Percentiles rank a stretch among this genome's conserved stretches.
Conservation (phyloP, 2,329 filamentous ascomycete genomes). For the Venturiaceae sp. region DNA sequence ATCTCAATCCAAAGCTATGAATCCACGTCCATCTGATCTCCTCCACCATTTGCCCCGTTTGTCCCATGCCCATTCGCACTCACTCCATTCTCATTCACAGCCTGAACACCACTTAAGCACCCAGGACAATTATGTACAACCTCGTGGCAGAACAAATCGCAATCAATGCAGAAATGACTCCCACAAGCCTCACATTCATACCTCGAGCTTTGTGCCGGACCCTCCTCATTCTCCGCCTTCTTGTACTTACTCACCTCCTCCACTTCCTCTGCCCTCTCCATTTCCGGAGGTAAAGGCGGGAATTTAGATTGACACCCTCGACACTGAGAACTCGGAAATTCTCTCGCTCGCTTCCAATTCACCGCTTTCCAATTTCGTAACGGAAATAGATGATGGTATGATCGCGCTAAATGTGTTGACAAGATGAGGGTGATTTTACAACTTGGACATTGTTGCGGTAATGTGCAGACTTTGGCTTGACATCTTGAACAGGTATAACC, state of each 20-base stretch:
- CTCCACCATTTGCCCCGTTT: not conserved
- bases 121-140: constrained; percentile 93
- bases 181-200: constrained; percentile 85
- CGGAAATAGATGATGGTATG: constrained; percentile 87
- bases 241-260: constrained; percentile 24
- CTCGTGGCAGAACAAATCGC: constrained; percentile 91
- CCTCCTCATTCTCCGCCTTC: constrained; percentile 32
- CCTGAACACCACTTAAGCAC: constrained; percentile 46
- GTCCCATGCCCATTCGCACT: not conserved
- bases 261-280: constrained; percentile 9
- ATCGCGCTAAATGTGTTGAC: constrained; percentile 85
- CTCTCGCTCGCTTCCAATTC: constrained; percentile 61
- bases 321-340: constrained; percentile 47
- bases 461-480: constrained; percentile 74
- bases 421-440: constrained; percentile 89
- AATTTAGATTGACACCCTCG: constrained; percentile 71
- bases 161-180: constrained; percentile 95
- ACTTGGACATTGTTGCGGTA: constrained; percentile 84
- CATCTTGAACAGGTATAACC: constrained; percentile 91
- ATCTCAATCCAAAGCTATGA: not conserved
- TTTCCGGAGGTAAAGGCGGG: constrained; percentile 36
- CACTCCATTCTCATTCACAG: not conserved
- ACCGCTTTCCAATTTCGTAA: constrained; percentile 87
- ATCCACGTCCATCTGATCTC: not conserved
- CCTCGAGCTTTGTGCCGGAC: constrained; percentile 72